Percentiles rank a stretch among this genome's conserved stretches.
Conservation (phyloP, 1,139 yeast species). For the Diutina rugosa region DNA sequence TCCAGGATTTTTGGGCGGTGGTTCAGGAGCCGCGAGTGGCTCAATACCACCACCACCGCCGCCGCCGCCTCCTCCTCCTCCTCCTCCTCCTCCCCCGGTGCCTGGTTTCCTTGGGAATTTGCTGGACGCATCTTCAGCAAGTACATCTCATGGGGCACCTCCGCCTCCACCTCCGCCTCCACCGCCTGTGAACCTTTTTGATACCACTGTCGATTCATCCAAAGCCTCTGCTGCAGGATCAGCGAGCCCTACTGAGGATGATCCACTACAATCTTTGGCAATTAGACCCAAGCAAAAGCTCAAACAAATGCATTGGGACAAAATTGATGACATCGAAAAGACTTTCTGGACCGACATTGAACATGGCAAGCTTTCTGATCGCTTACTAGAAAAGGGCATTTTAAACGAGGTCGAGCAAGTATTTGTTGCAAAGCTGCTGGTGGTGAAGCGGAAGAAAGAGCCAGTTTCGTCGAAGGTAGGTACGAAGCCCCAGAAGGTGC, state of each 20-base stretch:
- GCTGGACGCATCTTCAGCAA: constrained; percentile 4
- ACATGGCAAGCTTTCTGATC: constrained; percentile 34
- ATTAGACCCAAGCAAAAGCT: constrained; percentile 50
- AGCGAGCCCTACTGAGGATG: background rate
- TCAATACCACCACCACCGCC: constrained; percentile 4
- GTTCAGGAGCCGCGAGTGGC: constrained; percentile 13
- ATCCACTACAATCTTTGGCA: background rate
- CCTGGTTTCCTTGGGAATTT: constrained; percentile 1
- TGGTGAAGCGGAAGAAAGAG: constrained; percentile 15
- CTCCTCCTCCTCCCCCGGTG: constrained; percentile 8
- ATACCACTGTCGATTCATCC: background rate
- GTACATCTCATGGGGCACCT: constrained; percentile 3
- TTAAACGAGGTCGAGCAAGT: constrained; percentile 64
- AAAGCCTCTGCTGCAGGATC: background rate
- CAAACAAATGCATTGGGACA: constrained; percentile 96
- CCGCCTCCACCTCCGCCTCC: constrained; percentile 1
- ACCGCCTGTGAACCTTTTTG: background rate
- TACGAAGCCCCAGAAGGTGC: constrained; percentile 21
- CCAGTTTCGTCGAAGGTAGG: background rate
- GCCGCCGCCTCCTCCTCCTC: constrained; percentile 9
- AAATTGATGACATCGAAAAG: constrained; percentile 50
- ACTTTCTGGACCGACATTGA: constrained; percentile 73
- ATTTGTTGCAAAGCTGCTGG: constrained; percentile 54
- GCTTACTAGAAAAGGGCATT: constrained; percentile 56
- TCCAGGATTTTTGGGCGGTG: constrained; percentile 9